phyloP scores from a whole-genome alignment of 208 protist genomes.

The Crithidia thermophila region DNA sequence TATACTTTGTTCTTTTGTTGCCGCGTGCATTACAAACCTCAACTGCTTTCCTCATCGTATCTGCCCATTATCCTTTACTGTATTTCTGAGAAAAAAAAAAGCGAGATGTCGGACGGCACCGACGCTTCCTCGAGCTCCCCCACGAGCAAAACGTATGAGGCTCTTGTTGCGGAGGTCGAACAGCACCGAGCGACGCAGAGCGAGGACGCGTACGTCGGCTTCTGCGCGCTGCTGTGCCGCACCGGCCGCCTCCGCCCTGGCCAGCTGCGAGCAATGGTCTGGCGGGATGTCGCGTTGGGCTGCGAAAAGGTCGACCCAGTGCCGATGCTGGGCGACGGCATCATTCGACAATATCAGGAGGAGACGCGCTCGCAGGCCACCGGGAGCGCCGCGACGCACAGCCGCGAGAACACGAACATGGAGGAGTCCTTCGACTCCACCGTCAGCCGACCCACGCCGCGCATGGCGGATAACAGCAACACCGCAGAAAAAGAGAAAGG shows the following conservation, averaged over 20 bases:
- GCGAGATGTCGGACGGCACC: slow-evolving; percentile 1
- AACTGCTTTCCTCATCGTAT: too few relatives aligned
- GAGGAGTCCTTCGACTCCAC: slow-evolving; percentile 18
- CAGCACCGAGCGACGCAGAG: slow-evolving; percentile 14
- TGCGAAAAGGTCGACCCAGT: slow-evolving; percentile 18
- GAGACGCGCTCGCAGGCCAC: slow-evolving; percentile 21
- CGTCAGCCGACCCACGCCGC: slow-evolving; percentile 1
- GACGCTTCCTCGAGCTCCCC: not conserved
- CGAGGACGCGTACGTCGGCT: slow-evolving; percentile 40
- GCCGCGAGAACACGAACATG: slow-evolving; percentile 19
- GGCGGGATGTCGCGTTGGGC: slow-evolving; percentile 57
- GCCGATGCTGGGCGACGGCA: slow-evolving; percentile 44
- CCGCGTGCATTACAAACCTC: too few relatives aligned
- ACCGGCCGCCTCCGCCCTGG: slow-evolving; percentile 41
- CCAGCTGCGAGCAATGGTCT: slow-evolving; percentile 53
- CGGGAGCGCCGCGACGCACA: slow-evolving; percentile 1
- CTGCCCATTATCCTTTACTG: too few relatives aligned
- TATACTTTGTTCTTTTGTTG: too few relatives aligned
- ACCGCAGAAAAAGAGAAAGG: not conserved
- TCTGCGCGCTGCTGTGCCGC: slow-evolving; percentile 37
- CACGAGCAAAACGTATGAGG: slow-evolving; percentile 3
- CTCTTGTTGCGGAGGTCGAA: slow-evolving; percentile 20
- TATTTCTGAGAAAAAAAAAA: too few relatives aligned
- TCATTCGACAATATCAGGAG: slow-evolving; percentile 32
- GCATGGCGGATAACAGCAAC: not conserved